Evolutionary conservation across 2,329 filamentous ascomycete genomes (phyloP), one percentile per base, ranked within the genome.

Genomic region (Colletotrichum abscissum): DNA sequence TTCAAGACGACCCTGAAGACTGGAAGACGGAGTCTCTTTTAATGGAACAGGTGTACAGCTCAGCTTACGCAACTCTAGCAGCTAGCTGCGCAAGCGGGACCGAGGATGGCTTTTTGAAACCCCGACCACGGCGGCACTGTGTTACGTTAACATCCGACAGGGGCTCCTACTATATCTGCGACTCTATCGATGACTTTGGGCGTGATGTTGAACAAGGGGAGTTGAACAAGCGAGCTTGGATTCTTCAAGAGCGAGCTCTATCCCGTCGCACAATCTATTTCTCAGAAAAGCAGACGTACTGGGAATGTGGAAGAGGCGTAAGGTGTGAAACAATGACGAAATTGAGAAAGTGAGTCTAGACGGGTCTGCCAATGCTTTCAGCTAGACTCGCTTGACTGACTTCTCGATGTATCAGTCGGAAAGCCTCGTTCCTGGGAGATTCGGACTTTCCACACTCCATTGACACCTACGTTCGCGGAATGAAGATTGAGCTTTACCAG

Each of bases 231-330:
- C 76, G 84, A 0, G 84, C 79, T 0, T 85, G 84, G 84, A 82
- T 84, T 1, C 62, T 84, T 1, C 84, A 85, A 64, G 84, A 85
- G 67, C 77, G 79, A 8, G 79, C 78, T 0, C 73, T 85, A 0
- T 78, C 83, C 0, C 78, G 79, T 5, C 76, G 84, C 12, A 82
- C 80, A 0, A 80, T 86, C 9, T 82, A 80, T 49, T 86, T 84
- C 69, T 79, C 82, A 0, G 67, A 79, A 1, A 68, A 68, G 0
- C 81, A 85, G 70, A 79, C 80, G 1, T 83, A 84, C 24, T 86
- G 78, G 76, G 82, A 84, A 55, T 85, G 84, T 35, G 80, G 83
- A 2, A 63, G 75, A 0, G 79, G 82, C 1, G 77, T 84, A 0
- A 75, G 78, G 2, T 84, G 80, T 33, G 82, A 84, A 54, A 83